Conservation (phyloP, 352 stramenopile genomes). For the Phytophthora rubi region DNA sequence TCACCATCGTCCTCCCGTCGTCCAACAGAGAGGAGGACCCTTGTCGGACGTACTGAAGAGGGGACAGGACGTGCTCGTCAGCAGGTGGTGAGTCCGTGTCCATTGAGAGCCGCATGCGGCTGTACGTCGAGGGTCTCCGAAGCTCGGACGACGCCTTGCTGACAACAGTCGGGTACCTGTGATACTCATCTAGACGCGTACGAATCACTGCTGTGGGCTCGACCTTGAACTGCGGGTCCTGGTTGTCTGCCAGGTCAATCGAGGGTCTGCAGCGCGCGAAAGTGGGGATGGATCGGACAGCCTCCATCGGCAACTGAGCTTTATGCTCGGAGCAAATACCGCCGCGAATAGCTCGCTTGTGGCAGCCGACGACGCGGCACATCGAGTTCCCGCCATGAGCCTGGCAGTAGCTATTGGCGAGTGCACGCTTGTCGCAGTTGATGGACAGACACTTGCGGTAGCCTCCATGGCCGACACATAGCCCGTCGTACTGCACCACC, state of each 20-base stretch:
- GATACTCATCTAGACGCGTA: slow-evolving; percentile 5
- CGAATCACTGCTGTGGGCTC: slow-evolving; percentile 13
- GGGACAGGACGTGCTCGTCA: slow-evolving; percentile 3
- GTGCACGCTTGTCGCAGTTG: slow-evolving; percentile 52
- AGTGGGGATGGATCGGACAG: not conserved
- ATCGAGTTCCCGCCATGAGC: slow-evolving; percentile 53
- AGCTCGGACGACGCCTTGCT: slow-evolving; percentile 13
- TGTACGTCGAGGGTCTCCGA: slow-evolving; percentile 2
- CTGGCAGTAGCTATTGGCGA: slow-evolving; percentile 56
- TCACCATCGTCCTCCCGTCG: slow-evolving; percentile 25
- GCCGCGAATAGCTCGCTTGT: slow-evolving; percentile 46
- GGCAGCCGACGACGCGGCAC: slow-evolving; percentile 37
- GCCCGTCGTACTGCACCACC: slow-evolving; percentile 67
- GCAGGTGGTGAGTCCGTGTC: not conserved
- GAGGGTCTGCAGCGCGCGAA: slow-evolving; percentile 22
- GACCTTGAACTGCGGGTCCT: slow-evolving; percentile 20
- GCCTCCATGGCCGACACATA: slow-evolving; percentile 62
- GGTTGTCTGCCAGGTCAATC: slow-evolving; percentile 7
- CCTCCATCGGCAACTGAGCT: not conserved
- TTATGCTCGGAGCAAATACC: slow-evolving; percentile 50
- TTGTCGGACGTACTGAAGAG: slow-evolving; percentile 28
- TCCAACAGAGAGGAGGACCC: slow-evolving; percentile 1
- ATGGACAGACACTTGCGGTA: slow-evolving; percentile 58
- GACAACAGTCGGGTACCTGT: not conserved
- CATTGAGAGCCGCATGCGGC: not conserved